Evolutionary conservation across 23 red algal genomes (phyloP), one percentile per base, ranked within the genome.

Genomic region (Gracilaria domingensis): DNA sequence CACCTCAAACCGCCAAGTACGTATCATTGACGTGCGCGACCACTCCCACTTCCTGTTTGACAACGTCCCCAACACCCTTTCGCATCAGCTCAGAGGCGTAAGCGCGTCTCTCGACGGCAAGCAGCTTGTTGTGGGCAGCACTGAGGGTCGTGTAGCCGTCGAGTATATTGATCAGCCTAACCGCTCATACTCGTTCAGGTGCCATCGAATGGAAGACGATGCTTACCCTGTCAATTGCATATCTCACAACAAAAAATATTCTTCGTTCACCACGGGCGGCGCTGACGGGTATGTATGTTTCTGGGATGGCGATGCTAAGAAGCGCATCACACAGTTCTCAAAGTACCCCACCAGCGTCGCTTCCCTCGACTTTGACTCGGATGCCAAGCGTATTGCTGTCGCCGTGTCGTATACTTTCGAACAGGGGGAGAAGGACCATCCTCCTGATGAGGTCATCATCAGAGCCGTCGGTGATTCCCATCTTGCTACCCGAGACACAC

Each of bases 271-370:
- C 36, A 96, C 93, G 53, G 97, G 85, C 0, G 93, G 91, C 4
- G 89, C 85, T 32, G 94, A 93, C 79, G 92, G 91, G 5, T 72
- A 86, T 50, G 84, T 99, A 7, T 83, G 78, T 50, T 90, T 99
- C 47, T 99, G 97, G 97, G 94, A 99, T 75, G 95, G 93, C 45
- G 94, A 89, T 33, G 89, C 97, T 12, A 96, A 95, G 86, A 88
- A 94, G 85, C 48, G 94, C 9, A 86, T 95, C 58, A 88, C 91
- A 60, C 85, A 95, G 56, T 91, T 91, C 39, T 77, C 90, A n/a
- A 54, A 71, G 39, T 87, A 81, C 57, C 83, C 82, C 23, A 86
- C 84, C 14, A 88, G 93, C 71, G 82, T 95, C 11, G 58, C 84
- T 21, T 81, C 62, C 26, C 36, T 95, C 4, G 82, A 66, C 44